These are phyloP conservation scores for Megacollybia marginata DNA, from an alignment of 768 basidiomycete genomes.

Conservation along the genomic window DNA sequence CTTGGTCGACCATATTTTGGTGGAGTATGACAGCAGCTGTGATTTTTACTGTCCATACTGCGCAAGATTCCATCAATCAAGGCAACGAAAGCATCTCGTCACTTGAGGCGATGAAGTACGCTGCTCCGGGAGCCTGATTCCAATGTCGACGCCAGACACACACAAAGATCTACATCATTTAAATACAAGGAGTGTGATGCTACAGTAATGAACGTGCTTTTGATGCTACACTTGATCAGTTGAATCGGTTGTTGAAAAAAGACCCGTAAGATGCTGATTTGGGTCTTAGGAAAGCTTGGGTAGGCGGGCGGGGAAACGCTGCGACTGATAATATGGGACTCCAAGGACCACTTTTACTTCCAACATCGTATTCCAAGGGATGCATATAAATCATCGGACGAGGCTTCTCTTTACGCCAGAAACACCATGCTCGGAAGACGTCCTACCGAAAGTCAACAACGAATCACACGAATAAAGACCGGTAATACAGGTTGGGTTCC, in stretches of 20 bases:
- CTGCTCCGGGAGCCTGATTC: slow-evolving; percentile 43
- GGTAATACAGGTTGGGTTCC: slow-evolving; percentile 25
- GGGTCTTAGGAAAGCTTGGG: too few species aligned
- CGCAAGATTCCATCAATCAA: slow-evolving; percentile 34
- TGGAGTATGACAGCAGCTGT: slow-evolving; percentile 39
- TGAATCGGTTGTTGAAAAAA: too few species aligned
- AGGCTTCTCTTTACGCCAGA: slow-evolving; percentile 15
- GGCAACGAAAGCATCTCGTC: slow-evolving; percentile 40
- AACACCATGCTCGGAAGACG: slow-evolving; percentile 26
- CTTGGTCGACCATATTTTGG: slow-evolving; percentile 51
- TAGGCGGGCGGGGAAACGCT: too few species aligned
- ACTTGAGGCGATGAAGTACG: slow-evolving; percentile 48
- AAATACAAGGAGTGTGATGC: too few species aligned
- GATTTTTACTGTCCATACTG: slow-evolving; percentile 37
- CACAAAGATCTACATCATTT: too few species aligned
- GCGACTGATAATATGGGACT: too few species aligned
- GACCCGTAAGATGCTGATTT: too few species aligned
- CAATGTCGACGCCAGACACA: neutral
- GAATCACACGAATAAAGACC: neutral
- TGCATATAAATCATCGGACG: neutral
- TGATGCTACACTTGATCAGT: too few species aligned
- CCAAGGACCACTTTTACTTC: too few species aligned
- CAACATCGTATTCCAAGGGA: too few species aligned
- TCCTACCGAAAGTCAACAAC: slow-evolving; percentile 13
- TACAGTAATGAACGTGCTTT: too few species aligned